Base-by-base conservation (phyloP, 2,329 filamentous ascomycete genomes). In the Scorias spongiosa region DNA sequence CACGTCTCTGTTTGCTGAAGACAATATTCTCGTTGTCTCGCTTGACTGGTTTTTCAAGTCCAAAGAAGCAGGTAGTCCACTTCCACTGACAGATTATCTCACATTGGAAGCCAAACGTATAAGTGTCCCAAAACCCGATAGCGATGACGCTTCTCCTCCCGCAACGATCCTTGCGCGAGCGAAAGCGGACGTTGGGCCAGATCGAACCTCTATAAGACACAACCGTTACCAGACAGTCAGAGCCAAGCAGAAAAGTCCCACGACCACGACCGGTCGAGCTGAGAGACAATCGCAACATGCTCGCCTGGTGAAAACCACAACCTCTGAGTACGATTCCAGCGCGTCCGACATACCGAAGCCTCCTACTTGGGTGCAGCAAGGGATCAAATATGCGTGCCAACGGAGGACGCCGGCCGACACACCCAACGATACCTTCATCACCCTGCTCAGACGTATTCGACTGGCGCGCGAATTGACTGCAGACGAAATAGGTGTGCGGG, bases 401-500 rank as follows among this genome's bases (percentile, higher is more conserved):
- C 78, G 89, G 18, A 75, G 78, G 1, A 85, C 87, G 0, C 81
- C 79, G 0, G 63, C 75, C 0, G 66, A 80, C 44, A 70, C 78
- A 0, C 82, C 83, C 0, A 96, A 96, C 52, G 69, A 76, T 37
- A 62, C 62, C 0, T 96, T 98, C 58, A 76, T 95, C 37, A 64
- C 73, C 1, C 71, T 83, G 47, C 70, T 98, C 5, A 75, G 78
- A 52, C 80, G 81, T 46, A 85, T 96, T 50, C 76, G 81, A 39
- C 76, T 75, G 2, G 72, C 80, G 2, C 75, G 89, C 17, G 70
- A 76, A 12, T 68, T 95, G 1, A 78, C 74, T 1, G 76, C 78
- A 8, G 87, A 95, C 53, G 72, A 82, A 40, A 78, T 93, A 46
- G 86, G 85, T 2, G 78, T 88, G 0, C 76, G 86, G 41, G 87